A percentile compares a stretch with the other conserved stretches of the same genome.
Evolutionary conservation across 495 filamentous ascomycete species (phyloP).

Genomic region (Penicillium egyptiacum): DNA sequence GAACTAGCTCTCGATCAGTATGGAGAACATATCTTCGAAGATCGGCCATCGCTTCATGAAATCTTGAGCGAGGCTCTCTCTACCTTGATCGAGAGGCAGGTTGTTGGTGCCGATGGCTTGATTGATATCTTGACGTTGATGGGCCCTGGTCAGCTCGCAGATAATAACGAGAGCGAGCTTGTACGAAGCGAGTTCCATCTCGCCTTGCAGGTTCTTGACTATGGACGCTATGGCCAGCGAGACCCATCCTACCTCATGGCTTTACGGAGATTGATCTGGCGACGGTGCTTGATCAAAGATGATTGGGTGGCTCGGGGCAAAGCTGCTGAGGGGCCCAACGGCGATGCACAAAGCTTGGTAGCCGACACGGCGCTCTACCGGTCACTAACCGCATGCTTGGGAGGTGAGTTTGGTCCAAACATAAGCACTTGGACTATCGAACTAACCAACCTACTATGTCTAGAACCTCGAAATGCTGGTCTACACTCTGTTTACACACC

Average conservation of each 20-base stretch:
- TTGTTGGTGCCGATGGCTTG: slow-evolving; percentile 63
- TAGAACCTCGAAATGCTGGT: slow-evolving; percentile 21
- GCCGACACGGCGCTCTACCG: slow-evolving; percentile 35
- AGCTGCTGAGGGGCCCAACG: slow-evolving; percentile 31
- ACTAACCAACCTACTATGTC: slow-evolving; percentile 6
- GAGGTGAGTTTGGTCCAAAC: slow-evolving; percentile 26
- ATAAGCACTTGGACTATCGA: background rate
- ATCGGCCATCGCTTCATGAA: slow-evolving; percentile 61
- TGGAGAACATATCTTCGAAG: slow-evolving; percentile 52
- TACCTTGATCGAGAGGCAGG: slow-evolving; percentile 65
- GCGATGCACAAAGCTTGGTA: slow-evolving; percentile 24
- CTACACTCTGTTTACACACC: slow-evolving; percentile 38
- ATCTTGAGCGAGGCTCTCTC: slow-evolving; percentile 64
- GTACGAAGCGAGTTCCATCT: slow-evolving; percentile 62
- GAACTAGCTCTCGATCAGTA: slow-evolving; percentile 72
- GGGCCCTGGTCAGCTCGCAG: slow-evolving; percentile 32
- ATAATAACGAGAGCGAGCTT: slow-evolving; percentile 39
- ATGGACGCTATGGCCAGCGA: slow-evolving; percentile 49
- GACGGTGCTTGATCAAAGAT: slow-evolving; percentile 74
- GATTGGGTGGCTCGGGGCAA: slow-evolving; percentile 63
- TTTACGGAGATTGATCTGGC: slow-evolving; percentile 75
- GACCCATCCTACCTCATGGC: slow-evolving; percentile 52
- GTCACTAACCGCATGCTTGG: slow-evolving; percentile 34
- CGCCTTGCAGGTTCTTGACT: slow-evolving; percentile 66
- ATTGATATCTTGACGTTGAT: slow-evolving; percentile 83